A percentile compares a stretch with the other conserved stretches of the same genome.
Conservation (phyloP, 768 basidiomycete genomes). For the Heimioporus sp. region DNA sequence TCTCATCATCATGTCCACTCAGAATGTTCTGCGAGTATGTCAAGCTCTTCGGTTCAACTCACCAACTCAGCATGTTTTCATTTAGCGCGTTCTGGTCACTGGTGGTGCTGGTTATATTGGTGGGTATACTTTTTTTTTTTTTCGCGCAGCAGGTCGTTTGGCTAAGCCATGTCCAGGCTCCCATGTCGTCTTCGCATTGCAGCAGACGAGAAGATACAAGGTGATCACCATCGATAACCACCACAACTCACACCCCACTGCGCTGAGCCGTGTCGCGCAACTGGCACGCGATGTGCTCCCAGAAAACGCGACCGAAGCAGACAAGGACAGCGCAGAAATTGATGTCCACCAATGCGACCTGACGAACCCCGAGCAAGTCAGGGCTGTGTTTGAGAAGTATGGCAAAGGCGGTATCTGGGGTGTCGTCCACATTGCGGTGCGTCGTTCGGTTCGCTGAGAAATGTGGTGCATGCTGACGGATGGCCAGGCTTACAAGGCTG, state of each 20-base stretch:
- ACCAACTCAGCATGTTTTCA: slow-evolving; percentile 10
- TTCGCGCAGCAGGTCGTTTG: background rate
- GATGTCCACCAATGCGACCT: slow-evolving; percentile 73
- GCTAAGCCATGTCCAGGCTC: slow-evolving; percentile 57
- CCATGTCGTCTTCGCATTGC: slow-evolving; percentile 85
- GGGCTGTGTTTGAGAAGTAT: slow-evolving; percentile 79
- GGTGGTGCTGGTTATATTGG: slow-evolving; percentile 93
- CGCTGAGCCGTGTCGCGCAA: slow-evolving; percentile 74
- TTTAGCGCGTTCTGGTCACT: slow-evolving; percentile 63
- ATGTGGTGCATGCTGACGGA: background rate
- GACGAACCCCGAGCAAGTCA: slow-evolving; percentile 66
- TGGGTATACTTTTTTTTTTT: slow-evolving; percentile 28
- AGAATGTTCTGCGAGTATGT: slow-evolving; percentile 47
- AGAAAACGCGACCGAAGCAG: slow-evolving; percentile 57
- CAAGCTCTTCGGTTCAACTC: background rate
- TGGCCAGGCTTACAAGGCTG: slow-evolving; percentile 89
- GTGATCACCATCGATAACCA: slow-evolving; percentile 95
- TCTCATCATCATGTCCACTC: slow-evolving; percentile 26
- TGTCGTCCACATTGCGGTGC: slow-evolving; percentile 90
- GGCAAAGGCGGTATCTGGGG: slow-evolving; percentile 93
- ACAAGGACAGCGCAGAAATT: slow-evolving; percentile 71
- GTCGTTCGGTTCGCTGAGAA: slow-evolving; percentile 27
- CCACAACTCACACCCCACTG: slow-evolving; percentile 82
- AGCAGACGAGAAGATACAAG: slow-evolving; percentile 85
- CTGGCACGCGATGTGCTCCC: slow-evolving; percentile 77